Base-by-base conservation (phyloP, 768 basidiomycete genomes). In the Suillus decipiens region DNA sequence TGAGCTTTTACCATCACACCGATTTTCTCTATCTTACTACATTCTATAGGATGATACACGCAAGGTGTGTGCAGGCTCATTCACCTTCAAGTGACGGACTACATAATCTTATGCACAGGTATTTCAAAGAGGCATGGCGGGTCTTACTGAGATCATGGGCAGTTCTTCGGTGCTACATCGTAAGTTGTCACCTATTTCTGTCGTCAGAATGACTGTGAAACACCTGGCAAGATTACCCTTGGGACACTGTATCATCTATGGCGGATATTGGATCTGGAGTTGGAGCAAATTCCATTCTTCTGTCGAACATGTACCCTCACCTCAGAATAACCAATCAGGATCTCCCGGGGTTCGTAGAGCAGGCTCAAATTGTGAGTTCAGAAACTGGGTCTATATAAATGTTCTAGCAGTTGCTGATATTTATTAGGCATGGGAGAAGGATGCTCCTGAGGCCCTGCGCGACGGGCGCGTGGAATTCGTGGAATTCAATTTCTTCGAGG, bases 251-350 rank as follows among this genome's bases (percentile, higher is more conserved):
- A 31, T 63, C 67, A 42, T 68, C 69, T 8, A 61, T 77, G 36
- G 71, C 72, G 7, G 75, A 75, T 58, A 66, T 75, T 31, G 75
- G 74, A 3, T 68, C 75, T 11, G 68, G 75, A 31, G 36, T 72
- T 12, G 74, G 74, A 7, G 67, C 67, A 2, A 60, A 75, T 17
- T 72, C 75, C 58, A 36, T 70, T 0, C 68, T 67, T 22, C 68
- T 75, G 58, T 56, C 69, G 5, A 75, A 66, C 54, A 65, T 59
- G 48, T 67, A 66, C 54, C 72, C 73, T 2, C 69, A 73, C 28
- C 45, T 75, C 34, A 71, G 68, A 42, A 68, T 76, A 41, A 50
- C 54, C 3, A 48, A 72, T 33, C 75, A 75, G 60, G 73, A 75
- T 60, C 59, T 75, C 24, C 75, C 73, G 19, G 68, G 67, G 39